Conservation (phyloP, 805 yeast genomes). For the Yamadazyma laniorum region DNA sequence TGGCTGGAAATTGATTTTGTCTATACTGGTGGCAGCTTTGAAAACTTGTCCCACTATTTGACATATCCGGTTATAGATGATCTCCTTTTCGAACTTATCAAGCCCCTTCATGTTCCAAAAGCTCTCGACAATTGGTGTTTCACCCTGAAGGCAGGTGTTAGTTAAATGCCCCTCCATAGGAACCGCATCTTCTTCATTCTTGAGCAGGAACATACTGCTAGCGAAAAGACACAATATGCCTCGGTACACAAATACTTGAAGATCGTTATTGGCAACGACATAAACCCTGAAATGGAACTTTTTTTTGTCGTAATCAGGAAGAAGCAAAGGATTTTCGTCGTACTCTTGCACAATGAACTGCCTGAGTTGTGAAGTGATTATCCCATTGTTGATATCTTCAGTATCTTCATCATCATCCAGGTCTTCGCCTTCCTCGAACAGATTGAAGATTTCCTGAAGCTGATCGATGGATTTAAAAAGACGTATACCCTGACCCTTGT, state of each 20-base stretch:
- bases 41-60: conserved; percentile 67
- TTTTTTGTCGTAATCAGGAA: conserved; percentile 56
- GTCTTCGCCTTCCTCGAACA: conserved; percentile 73
- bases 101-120: conserved; percentile 57
- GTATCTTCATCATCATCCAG: conserved; percentile 49
- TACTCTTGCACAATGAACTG: conserved; percentile 91
- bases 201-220: conserved; percentile 32
- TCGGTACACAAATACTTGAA: conserved; percentile 75
- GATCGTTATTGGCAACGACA: conserved; percentile 69
- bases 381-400: conserved; percentile 50
- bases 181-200: conserved; percentile 25
- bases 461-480: conserved; percentile 76
- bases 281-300: conserved; percentile 91
- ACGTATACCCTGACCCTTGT: conserved; percentile 93
- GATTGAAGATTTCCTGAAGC: conserved; percentile 78
- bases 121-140: conserved; percentile 55
- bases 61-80: conserved; percentile 57
- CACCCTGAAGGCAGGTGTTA: conserved; percentile 85
- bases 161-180: conserved; percentile 79
- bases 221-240: conserved; percentile 85
- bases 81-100: conserved; percentile 23
- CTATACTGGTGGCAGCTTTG: conserved; percentile 76
- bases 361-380: conserved; percentile 82
- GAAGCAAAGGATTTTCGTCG: conserved; percentile 61
- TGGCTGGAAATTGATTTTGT: conserved; percentile 82